Percentiles rank a stretch among this genome's conserved stretches.
phyloP scores from a whole-genome alignment of 2,329 filamentous ascomycete species.

The Fusarium aywerte region DNA sequence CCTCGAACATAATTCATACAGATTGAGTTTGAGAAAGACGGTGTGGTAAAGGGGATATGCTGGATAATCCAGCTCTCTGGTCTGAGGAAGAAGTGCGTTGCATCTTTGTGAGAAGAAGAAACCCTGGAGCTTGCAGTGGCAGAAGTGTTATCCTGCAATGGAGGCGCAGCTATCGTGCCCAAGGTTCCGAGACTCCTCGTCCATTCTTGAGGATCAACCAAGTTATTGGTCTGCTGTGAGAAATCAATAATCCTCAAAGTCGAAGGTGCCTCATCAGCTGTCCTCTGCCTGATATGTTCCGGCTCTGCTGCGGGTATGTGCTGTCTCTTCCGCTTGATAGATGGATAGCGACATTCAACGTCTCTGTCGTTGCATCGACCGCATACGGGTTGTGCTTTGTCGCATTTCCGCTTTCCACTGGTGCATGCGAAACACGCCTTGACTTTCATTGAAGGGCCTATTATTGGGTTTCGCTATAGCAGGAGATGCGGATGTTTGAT shows the following conservation, averaged over 20 bases:
- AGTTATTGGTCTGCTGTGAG: background rate
- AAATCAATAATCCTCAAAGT: background rate
- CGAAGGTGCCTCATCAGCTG: background rate
- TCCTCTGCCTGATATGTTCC: background rate
- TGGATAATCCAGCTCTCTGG: background rate
- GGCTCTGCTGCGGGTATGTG: background rate
- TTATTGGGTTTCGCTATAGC: background rate
- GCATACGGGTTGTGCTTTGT: constrained; percentile 9
- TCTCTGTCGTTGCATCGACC: constrained; percentile 12
- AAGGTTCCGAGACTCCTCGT: background rate
- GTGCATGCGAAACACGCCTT: constrained; percentile 7
- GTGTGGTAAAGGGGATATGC: constrained; percentile 1
- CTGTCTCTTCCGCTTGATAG: background rate
- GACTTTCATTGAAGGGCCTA: background rate
- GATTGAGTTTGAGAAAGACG: background rate
- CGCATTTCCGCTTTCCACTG: constrained; percentile 9
- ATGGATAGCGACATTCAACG: constrained; percentile 8
- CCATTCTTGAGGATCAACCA: constrained; percentile 7
- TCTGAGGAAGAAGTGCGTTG: background rate
- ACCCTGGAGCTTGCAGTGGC: background rate
- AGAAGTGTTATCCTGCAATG: background rate
- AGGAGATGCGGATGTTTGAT: background rate
- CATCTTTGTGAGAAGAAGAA: background rate
- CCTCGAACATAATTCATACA: constrained; percentile 14
- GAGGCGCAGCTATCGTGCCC: background rate